A percentile compares a stretch with the other conserved stretches of the same genome.
Conservation (phyloP, 345 rosid species). For the Toxicodendron radicans region DNA sequence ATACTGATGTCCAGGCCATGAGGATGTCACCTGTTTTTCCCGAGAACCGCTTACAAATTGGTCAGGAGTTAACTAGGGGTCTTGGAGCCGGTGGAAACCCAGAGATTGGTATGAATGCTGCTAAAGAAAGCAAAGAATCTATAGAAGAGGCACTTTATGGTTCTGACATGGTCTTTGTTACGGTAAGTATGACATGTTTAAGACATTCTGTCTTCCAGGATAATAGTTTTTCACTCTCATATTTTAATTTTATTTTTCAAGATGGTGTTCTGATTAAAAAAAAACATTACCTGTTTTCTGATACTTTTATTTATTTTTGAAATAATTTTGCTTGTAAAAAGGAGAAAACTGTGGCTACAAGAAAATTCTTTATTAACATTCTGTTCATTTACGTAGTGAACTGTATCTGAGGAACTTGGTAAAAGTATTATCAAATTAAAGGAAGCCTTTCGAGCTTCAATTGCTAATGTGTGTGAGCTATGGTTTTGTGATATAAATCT, state of each 20-base stretch:
- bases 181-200: slow-evolving; percentile 50
- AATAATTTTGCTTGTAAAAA: background rate
- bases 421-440: background rate
- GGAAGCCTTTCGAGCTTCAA: background rate
- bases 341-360: background rate
- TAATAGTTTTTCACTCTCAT: background rate
- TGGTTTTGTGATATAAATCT: background rate
- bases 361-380: background rate
- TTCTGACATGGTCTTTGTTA: slow-evolving; percentile 95
- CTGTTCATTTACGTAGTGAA: background rate
- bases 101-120: slow-evolving; percentile 96
- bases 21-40: slow-evolving; percentile 85
- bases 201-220: background rate
- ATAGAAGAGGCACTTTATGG: slow-evolving; percentile 93
- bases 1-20: slow-evolving; percentile 91
- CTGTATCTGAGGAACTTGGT: background rate
- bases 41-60: slow-evolving; percentile 82
- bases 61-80: slow-evolving; percentile 93
- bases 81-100: slow-evolving; percentile 99
- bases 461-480: background rate
- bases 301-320: background rate
- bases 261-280: background rate
- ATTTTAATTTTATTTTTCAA: background rate
- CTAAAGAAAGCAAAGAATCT: slow-evolving; percentile 82
- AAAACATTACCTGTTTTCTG: background rate